Conservation (phyloP, 2,329 filamentous ascomycete genomes). For the Hirsutella thompsonii region DNA sequence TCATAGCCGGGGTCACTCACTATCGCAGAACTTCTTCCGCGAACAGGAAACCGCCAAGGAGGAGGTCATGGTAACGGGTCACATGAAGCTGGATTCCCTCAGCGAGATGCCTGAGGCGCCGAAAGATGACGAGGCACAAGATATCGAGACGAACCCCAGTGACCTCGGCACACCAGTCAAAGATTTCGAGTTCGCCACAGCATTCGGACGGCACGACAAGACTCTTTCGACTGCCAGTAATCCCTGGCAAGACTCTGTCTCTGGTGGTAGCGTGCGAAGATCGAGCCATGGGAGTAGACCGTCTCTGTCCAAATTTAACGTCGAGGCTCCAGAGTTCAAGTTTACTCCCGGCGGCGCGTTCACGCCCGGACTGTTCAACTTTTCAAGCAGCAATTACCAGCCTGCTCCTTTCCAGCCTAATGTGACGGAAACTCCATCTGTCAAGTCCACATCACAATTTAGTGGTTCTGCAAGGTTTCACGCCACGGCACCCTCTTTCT, state of each 20-base stretch:
- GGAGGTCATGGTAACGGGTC: conserved; percentile 22
- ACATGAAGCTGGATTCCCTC: conserved; percentile 25
- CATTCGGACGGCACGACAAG: conserved; percentile 36
- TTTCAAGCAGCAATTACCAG: conserved; percentile 33
- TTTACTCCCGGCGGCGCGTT: conserved; percentile 49
- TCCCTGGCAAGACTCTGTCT: conserved; percentile 45
- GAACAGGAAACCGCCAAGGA: conserved; percentile 37
- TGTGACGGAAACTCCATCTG: conserved; percentile 5
- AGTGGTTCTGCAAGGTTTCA: conserved; percentile 45
- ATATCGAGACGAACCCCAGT: conserved; percentile 64
- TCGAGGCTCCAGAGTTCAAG: conserved; percentile 79
- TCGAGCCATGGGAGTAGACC: conserved; percentile 52
- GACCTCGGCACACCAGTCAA: conserved; percentile 53
- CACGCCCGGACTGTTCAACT: conserved; percentile 36
- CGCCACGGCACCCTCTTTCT: conserved; percentile 57
- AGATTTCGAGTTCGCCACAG: conserved; percentile 30
- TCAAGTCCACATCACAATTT: conserved; percentile 17
- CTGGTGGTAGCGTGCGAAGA: conserved; percentile 24
- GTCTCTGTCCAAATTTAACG: conserved; percentile 71
- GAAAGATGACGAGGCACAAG: conserved; percentile 41
- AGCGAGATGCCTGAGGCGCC: conserved; percentile 26
- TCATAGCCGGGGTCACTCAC: conserved; percentile 60
- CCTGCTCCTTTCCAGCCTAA: conserved; percentile 31
- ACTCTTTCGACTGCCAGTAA: conserved; percentile 46
- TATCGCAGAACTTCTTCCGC: conserved; percentile 53